Evolutionary conservation across 2,329 filamentous ascomycete genomes (phyloP).

Genomic region (Colletotrichum euphorbiae): DNA sequence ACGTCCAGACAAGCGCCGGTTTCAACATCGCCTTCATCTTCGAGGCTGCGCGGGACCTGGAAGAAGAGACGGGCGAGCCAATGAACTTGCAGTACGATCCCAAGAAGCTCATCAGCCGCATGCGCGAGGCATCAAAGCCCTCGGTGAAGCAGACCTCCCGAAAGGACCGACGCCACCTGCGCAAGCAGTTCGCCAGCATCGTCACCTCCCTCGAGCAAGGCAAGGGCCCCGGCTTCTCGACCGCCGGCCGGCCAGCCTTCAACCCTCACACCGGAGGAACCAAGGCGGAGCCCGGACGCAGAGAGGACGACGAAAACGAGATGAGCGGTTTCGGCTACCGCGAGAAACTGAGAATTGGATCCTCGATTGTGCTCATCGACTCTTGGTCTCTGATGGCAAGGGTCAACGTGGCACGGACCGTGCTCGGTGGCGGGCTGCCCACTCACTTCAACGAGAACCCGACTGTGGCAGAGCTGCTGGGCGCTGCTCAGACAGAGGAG

Average conservation of each 20-base stretch:
- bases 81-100: slow-evolving; percentile 64
- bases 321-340: slow-evolving; percentile 60
- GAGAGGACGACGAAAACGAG: slow-evolving; percentile 55
- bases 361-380: slow-evolving; percentile 59
- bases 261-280: slow-evolving; percentile 57
- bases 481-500: slow-evolving; percentile 47
- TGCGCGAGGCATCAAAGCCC: slow-evolving; percentile 59
- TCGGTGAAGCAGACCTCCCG: slow-evolving; percentile 63
- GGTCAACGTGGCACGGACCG: slow-evolving; percentile 59
- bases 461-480: slow-evolving; percentile 51
- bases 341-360: slow-evolving; percentile 61
- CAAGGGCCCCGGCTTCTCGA: slow-evolving; percentile 66
- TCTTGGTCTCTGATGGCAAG: slow-evolving; percentile 64
- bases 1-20: slow-evolving; percentile 81
- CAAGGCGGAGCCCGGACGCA: slow-evolving; percentile 49
- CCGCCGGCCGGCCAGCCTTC: slow-evolving; percentile 54
- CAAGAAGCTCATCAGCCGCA: slow-evolving; percentile 59
- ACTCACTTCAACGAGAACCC: slow-evolving; percentile 56
- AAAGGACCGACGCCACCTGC: slow-evolving; percentile 60
- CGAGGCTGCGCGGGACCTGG: slow-evolving; percentile 71
- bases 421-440: slow-evolving; percentile 60
- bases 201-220: slow-evolving; percentile 66
- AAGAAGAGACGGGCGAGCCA: slow-evolving; percentile 61
- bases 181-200: slow-evolving; percentile 62
- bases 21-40: slow-evolving; percentile 86